These are phyloP conservation scores for Eutypella sp. DNA, from an alignment of 2,329 filamentous ascomycete species.

Conservation along the genomic window DNA sequence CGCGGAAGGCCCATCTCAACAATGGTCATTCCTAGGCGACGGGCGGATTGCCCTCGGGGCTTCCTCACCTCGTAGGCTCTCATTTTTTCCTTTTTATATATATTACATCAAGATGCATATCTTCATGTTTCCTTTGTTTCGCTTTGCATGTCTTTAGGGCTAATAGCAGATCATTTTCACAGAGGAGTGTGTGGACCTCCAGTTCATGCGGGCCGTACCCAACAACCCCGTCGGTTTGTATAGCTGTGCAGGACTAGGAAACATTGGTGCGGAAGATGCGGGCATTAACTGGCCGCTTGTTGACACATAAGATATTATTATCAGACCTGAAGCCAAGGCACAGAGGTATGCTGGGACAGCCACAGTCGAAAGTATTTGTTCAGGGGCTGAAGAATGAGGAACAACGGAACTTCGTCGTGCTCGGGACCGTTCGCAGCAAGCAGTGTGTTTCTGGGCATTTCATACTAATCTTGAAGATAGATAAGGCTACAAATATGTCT, in stretches of 20 bases:
- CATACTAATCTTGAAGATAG: no score
- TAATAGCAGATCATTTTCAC: no score
- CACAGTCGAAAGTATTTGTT: no score
- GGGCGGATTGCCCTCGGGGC: not conserved
- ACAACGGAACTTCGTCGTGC: not conserved
- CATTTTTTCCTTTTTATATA: not conserved
- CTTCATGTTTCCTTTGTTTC: no score
- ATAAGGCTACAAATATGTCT: no score
- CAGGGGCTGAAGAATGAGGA: not conserved
- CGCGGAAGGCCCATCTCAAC: not conserved
- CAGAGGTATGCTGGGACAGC: no score
- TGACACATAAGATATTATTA: no score
- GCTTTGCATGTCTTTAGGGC: no score
- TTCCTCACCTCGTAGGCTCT: not conserved
- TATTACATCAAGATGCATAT: no score
- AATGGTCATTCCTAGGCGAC: not conserved
- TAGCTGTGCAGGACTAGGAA: slow-evolving; percentile 33
- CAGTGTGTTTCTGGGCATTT: no score
- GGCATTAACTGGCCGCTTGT: slow-evolving; percentile 37
- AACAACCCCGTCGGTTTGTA: slow-evolving; percentile 38
- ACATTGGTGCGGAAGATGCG: slow-evolving; percentile 33
- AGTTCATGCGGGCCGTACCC: slow-evolving; percentile 35
- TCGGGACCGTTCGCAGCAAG: no score
- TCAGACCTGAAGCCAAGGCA: no score
- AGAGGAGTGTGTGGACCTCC: slow-evolving; percentile 37